Evolutionary conservation across 2,329 filamentous ascomycete genomes (phyloP), one percentile per base, ranked within the genome.

Genomic region (Gaeumannomyces tritici): DNA sequence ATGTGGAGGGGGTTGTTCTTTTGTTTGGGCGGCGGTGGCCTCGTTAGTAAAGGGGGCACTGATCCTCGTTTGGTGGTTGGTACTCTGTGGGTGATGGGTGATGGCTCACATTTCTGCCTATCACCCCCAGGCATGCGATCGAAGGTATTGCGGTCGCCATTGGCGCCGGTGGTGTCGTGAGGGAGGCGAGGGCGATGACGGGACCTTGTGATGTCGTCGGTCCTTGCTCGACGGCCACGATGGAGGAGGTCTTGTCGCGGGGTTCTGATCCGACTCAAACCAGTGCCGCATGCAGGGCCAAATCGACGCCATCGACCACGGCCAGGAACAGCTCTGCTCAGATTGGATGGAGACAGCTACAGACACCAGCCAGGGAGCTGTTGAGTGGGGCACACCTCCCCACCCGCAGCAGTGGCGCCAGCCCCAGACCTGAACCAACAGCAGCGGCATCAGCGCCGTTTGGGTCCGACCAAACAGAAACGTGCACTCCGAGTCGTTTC

Each of bases 1-100:
- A 96, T 90, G 77, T 98, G 93, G 67, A 98, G 88, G 64, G 93
- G 95, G 73, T 97, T 96, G 79, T 98, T 96, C 93, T 98, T 71
- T 35, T 42, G 24, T 33, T 55, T 2, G 12, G 13, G 13, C 54
- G n/a, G n/a, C n/a, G 67, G 67, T 60, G 66, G 66, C 42, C 47
- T 42, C 51, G 55, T 47, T n/a, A 12, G 60, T 27, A 61, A 24
- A 55, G 59, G 58, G 55, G 54, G n/a, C n/a, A n/a, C n/a, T 11
- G 33, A 31, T 33, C 7, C 31, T 31, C 29, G 5, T 31, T 31
- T n/a, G n/a, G 29, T 31, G 4, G 29, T 9, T 9, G 9, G 29
- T 9, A 31, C 29, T 9, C 29, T 5, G 29, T 31, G 29, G 9
- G 9, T 31, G 29, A 31, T 31, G 29, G 9, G 29, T 5, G 31